A percentile compares a stretch with the other conserved stretches of the same genome.
Evolutionary conservation across 306 rosid species (phyloP).

Genomic region (Begonia fuchsioides): DNA sequence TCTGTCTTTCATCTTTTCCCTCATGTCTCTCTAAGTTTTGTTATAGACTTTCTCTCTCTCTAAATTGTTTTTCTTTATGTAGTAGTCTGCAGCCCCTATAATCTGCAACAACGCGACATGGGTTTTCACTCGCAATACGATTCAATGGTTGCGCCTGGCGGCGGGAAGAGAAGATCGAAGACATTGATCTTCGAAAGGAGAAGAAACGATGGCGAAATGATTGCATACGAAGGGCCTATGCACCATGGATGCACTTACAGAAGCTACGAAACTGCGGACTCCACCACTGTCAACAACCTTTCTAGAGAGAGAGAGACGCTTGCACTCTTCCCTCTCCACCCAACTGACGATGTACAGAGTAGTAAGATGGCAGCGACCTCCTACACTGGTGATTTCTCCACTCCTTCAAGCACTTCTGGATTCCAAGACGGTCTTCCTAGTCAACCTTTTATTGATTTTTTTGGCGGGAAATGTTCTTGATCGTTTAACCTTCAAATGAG

Average conservation of each 20-base stretch:
- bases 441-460: neutral
- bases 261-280: neutral
- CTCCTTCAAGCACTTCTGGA: neutral
- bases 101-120: slow-evolving; percentile 28
- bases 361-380: neutral
- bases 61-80: slow-evolving; percentile 5
- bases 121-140: slow-evolving; percentile 21
- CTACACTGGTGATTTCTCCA: neutral
- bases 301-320: slow-evolving; percentile 34
- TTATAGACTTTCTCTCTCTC: too few species aligned
- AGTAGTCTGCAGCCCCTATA: slow-evolving; percentile 45
- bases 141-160: slow-evolving; percentile 19
- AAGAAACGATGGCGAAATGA: neutral
- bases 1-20: too few species aligned
- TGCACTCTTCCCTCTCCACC: slow-evolving; percentile 63
- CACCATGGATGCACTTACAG: too few species aligned
- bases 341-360: slow-evolving; percentile 45
- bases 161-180: slow-evolving; percentile 14
- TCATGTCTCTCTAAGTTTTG: neutral
- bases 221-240: too few species aligned
- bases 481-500: too few species aligned
- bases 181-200: slow-evolving; percentile 15
- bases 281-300: neutral
- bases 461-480: neutral
- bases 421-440: neutral